Conservation (phyloP, 2,329 filamentous ascomycete genomes). For the Fusarium fracticaudum region DNA sequence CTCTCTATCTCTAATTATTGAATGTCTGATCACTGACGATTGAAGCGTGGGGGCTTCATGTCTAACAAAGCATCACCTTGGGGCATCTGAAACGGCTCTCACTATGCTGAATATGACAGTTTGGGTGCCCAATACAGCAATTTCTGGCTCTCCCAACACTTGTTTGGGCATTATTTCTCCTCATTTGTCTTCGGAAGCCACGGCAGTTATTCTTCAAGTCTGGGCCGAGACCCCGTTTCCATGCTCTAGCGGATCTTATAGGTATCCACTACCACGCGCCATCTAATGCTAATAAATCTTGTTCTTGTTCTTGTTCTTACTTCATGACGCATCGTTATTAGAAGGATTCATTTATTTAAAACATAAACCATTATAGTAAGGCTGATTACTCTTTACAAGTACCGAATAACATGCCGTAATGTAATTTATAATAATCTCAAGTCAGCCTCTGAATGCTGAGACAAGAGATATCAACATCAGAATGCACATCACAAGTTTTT, state of each 20-base stretch:
- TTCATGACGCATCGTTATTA: conserved; percentile 12
- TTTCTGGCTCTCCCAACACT: not conserved
- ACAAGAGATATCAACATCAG: not conserved
- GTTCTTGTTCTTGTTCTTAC: conserved; percentile 14
- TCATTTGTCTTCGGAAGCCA: conserved; percentile 15
- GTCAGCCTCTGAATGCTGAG: not conserved
- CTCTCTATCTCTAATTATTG: not conserved
- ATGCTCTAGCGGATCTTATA: not conserved
- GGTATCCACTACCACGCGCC: conserved; percentile 26
- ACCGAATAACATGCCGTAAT: not conserved
- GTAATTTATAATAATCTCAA: not conserved
- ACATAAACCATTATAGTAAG: not conserved
- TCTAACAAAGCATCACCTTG: not conserved
- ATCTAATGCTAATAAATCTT: conserved; percentile 1
- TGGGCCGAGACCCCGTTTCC: not conserved
- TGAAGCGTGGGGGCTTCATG: not conserved
- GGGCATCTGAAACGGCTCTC: too few relatives aligned
- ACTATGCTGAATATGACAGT: not conserved
- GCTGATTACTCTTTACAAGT: not conserved
- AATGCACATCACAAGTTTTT: not conserved
- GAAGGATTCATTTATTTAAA: conserved; percentile 14
- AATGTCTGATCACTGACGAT: too few relatives aligned
- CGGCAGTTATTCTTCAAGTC: conserved; percentile 11
- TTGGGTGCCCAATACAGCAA: not conserved
- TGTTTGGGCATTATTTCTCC: not conserved